Percentiles rank a stretch among this genome's conserved stretches.
phyloP scores from a whole-genome alignment of 306 rosid species.

The Macrotyloma uniflorum region DNA sequence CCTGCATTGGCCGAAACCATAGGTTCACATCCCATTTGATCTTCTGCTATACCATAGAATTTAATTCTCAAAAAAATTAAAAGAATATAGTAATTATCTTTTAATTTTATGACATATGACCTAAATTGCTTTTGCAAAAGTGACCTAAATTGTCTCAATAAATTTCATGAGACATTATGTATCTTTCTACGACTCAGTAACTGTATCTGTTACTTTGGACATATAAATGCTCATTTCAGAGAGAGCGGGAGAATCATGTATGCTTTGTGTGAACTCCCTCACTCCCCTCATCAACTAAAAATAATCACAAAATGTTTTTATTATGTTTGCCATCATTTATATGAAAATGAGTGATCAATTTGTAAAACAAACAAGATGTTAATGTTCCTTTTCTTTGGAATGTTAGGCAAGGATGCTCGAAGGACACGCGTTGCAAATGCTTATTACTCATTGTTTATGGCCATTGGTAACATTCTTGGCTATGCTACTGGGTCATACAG shows the following conservation, averaged over 20 bases:
- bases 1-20: not conserved
- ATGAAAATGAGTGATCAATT: conserved; percentile 29
- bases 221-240: conserved; percentile 18
- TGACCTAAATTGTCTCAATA: conserved; percentile 9
- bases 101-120: conserved; percentile 16
- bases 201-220: not conserved
- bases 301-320: not conserved
- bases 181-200: conserved; percentile 6
- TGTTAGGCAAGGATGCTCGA: conserved; percentile 81
- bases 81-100: conserved; percentile 21
- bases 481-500: conserved; percentile 89
- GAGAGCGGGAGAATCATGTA: not conserved
- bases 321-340: conserved; percentile 19
- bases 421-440: conserved; percentile 97
- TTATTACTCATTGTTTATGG: conserved; percentile 91
- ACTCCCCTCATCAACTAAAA: not conserved
- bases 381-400: conserved; percentile 34
- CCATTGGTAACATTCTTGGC: conserved; percentile 93
- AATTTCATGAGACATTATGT: not conserved
- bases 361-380: conserved; percentile 8
- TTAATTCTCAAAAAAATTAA: conserved; percentile 26
- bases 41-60: conserved; percentile 16
- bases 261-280: not conserved
- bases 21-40: conserved; percentile 8
- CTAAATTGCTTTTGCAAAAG: not conserved